Percentiles rank a stretch among this genome's conserved stretches.
phyloP scores from a whole-genome alignment of 129 eudicot genomes.

The Flaveria sonorensis region DNA sequence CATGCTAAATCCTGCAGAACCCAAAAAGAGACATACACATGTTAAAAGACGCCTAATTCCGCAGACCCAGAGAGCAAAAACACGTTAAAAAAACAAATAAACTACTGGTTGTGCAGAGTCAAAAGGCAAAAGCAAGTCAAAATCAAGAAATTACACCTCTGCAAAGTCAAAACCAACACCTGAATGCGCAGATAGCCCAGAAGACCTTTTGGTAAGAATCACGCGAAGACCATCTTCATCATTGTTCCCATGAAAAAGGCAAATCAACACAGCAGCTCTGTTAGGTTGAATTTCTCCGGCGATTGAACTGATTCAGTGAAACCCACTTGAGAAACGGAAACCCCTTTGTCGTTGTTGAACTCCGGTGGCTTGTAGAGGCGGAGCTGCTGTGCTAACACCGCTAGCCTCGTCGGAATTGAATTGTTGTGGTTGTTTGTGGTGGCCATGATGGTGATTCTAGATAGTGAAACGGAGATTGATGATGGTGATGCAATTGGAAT shows the following conservation, averaged over 20 bases:
- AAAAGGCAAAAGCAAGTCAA: constrained; percentile 11
- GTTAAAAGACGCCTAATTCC: background rate
- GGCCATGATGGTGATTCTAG: constrained; percentile 27
- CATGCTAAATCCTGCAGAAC: constrained; percentile 8
- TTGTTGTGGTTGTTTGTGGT: constrained; percentile 5
- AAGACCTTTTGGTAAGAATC: constrained; percentile 82
- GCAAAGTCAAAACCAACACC: constrained; percentile 37
- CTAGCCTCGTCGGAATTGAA: constrained; percentile 34
- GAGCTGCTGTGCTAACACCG: constrained; percentile 55
- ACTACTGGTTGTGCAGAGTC: background rate
- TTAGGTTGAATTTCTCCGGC: constrained; percentile 51
- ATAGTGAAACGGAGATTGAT: background rate
- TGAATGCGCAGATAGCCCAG: constrained; percentile 73
- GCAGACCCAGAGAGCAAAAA: background rate
- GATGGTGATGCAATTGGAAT: background rate
- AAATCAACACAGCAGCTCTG: constrained; percentile 80
- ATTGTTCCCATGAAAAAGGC: constrained; percentile 64
- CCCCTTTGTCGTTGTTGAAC: constrained; percentile 40
- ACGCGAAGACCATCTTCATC: constrained; percentile 59
- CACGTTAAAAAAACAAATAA: too few species aligned
- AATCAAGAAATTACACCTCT: background rate
- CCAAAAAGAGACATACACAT: background rate
- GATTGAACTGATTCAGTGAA: constrained; percentile 17
- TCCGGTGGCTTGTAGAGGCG: constrained; percentile 63
- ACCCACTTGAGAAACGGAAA: constrained; percentile 47